Percentiles rank a stretch among this genome's conserved stretches.
Conservation (phyloP, 2,329 filamentous ascomycete species). For the Pestalotiopsis sp. region DNA sequence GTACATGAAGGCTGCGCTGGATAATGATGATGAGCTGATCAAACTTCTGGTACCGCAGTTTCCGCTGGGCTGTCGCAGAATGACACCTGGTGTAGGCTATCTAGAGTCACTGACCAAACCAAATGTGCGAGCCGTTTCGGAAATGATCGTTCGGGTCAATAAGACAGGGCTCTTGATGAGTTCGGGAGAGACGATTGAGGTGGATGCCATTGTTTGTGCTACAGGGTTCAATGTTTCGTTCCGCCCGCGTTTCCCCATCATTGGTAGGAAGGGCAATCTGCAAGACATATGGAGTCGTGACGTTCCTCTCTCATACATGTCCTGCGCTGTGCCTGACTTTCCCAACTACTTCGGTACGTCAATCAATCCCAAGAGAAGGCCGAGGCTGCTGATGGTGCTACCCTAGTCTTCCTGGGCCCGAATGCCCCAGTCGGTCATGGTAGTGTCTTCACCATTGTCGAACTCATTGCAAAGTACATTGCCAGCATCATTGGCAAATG, state of each 20-base stretch:
- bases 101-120: slow-evolving; percentile 47
- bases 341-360: slow-evolving; percentile 54
- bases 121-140: slow-evolving; percentile 53
- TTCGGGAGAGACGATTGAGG: slow-evolving; percentile 48
- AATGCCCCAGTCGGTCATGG: slow-evolving; percentile 56
- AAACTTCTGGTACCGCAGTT: slow-evolving; percentile 53
- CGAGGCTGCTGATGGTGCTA: no score
- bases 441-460: slow-evolving; percentile 52
- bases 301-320: slow-evolving; percentile 55
- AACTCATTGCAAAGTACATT: slow-evolving; percentile 57
- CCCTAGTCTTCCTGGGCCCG: slow-evolving; percentile 48
- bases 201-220: slow-evolving; percentile 60
- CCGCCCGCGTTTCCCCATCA: slow-evolving; percentile 52
- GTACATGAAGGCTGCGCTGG: slow-evolving; percentile 51
- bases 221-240: slow-evolving; percentile 61
- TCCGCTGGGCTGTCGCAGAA: slow-evolving; percentile 49
- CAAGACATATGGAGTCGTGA: slow-evolving; percentile 49
- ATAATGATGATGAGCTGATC: slow-evolving; percentile 52
- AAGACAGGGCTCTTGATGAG: slow-evolving; percentile 50
- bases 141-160: slow-evolving; percentile 48
- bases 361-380: background rate
- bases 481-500: slow-evolving; percentile 50
- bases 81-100: slow-evolving; percentile 55
- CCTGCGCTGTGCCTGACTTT: slow-evolving; percentile 50
- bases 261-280: slow-evolving; percentile 52